phyloP scores from a whole-genome alignment of 2,329 filamentous ascomycete species.

The Phyllachora maydis region DNA sequence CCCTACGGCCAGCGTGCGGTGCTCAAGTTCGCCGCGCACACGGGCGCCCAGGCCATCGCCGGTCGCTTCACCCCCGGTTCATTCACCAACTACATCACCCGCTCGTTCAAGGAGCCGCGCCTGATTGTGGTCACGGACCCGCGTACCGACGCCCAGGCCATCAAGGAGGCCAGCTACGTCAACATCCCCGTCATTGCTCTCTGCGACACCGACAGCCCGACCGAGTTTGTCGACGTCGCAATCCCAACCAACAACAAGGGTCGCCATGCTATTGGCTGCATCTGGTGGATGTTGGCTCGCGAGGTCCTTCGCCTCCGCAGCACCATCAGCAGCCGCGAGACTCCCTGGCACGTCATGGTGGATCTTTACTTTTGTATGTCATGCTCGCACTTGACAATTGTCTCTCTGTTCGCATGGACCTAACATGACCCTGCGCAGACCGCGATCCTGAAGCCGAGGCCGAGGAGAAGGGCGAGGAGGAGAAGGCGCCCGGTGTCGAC shows the following conservation, averaged over 20 bases:
- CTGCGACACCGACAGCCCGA: constrained; percentile 97
- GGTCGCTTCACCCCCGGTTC: constrained; percentile 99
- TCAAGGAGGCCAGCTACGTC: constrained; percentile 99
- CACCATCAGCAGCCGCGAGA: constrained; percentile 87
- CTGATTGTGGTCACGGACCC: constrained; percentile 99
- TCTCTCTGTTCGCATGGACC: background rate
- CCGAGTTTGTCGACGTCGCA: constrained; percentile 98
- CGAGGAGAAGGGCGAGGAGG: constrained; percentile 89
- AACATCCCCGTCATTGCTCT: constrained; percentile 99
- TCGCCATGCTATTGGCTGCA: constrained; percentile 91
- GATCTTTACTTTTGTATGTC: constrained; percentile 94
- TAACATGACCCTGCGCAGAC: constrained; percentile 26
- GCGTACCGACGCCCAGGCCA: constrained; percentile 98
- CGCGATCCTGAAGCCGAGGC: constrained; percentile 98
- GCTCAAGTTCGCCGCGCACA: constrained; percentile 98
- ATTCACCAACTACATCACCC: constrained; percentile 99
- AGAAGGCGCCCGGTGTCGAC: constrained; percentile 73
- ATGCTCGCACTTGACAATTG: background rate
- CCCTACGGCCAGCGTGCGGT: constrained; percentile 99
- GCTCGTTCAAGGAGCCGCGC: constrained; percentile 99
- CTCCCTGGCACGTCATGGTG: constrained; percentile 97
- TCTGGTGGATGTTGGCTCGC: constrained; percentile 99
- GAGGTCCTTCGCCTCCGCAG: constrained; percentile 98
- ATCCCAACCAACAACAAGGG: constrained; percentile 99
- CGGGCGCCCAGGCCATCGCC: constrained; percentile 91